Evolutionary conservation across 257 asterid genomes (phyloP).

Genomic region (Lantana camara): DNA sequence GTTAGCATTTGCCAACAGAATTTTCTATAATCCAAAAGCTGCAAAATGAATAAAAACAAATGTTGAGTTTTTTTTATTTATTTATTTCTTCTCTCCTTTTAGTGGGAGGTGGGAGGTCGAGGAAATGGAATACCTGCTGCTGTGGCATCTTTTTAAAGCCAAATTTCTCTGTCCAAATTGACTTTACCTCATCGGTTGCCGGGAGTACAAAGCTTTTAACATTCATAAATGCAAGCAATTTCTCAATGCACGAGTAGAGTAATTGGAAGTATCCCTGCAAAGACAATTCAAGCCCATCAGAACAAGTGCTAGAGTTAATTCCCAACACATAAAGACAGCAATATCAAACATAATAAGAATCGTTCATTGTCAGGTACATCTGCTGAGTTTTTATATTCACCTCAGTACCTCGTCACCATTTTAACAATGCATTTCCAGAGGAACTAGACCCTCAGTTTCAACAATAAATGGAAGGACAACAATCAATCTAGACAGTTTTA

Average conservation of each 20-base stretch:
- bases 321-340: neutral
- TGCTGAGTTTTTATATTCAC: neutral
- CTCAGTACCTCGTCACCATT: neutral
- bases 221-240: slow-evolving; percentile 67
- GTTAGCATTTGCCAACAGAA: slow-evolving; percentile 89
- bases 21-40: slow-evolving; percentile 71
- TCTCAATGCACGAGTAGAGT: slow-evolving; percentile 77
- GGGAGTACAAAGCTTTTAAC: slow-evolving; percentile 84
- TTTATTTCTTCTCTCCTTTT: too few relatives aligned
- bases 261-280: slow-evolving; percentile 88
- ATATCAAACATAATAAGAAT: neutral
- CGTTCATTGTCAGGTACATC: neutral
- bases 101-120: neutral
- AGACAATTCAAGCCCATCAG: slow-evolving; percentile 32
- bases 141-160: slow-evolving; percentile 64
- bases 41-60: slow-evolving; percentile 37
- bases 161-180: slow-evolving; percentile 94
- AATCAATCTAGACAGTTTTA: neutral
- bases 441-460: neutral
- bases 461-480: neutral
- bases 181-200: slow-evolving; percentile 80
- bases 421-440: neutral
- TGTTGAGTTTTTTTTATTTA: too few relatives aligned
- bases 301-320: slow-evolving; percentile 2
- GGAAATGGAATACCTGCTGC: slow-evolving; percentile 58